phyloP scores from a whole-genome alignment of 352 stramenopile species.

The Phytopythium aichiense region DNA sequence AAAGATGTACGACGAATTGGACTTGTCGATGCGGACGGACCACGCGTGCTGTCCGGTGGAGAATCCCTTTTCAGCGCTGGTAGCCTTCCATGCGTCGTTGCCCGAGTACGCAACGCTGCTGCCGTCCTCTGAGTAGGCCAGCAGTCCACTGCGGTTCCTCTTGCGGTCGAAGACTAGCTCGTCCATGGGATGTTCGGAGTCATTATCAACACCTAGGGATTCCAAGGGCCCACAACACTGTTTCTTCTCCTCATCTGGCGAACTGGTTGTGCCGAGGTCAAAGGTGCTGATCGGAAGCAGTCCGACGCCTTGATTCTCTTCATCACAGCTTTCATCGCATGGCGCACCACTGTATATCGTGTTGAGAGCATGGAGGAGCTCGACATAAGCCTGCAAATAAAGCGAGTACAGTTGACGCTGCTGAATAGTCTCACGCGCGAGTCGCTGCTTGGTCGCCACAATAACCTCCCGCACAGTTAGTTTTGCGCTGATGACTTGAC shows the following conservation, averaged over 20 bases:
- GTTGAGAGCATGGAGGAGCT: constrained; percentile 39
- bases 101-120: constrained; percentile 60
- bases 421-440: constrained; percentile 53
- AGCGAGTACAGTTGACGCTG: constrained; percentile 58
- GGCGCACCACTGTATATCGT: background rate
- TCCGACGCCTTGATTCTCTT: too few species aligned
- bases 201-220: background rate
- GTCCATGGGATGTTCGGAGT: background rate
- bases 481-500: constrained; percentile 6
- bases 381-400: constrained; percentile 69
- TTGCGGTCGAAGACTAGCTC: constrained; percentile 53
- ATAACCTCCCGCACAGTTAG: constrained; percentile 33
- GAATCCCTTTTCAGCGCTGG: constrained; percentile 70
- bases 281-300: background rate
- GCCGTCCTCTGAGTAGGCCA: constrained; percentile 64
- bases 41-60: constrained; percentile 75
- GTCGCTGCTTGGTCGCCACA: constrained; percentile 40
- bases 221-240: too few species aligned
- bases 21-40: constrained; percentile 92
- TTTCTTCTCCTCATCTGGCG: background rate
- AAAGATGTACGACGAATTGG: constrained; percentile 96
- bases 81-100: constrained; percentile 89
- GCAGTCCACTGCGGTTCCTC: constrained; percentile 54
- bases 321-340: background rate
- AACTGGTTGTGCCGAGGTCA: background rate